These are phyloP conservation scores for Tulasnella sp. DNA, from an alignment of 768 basidiomycete species.

Conservation along the genomic window DNA sequence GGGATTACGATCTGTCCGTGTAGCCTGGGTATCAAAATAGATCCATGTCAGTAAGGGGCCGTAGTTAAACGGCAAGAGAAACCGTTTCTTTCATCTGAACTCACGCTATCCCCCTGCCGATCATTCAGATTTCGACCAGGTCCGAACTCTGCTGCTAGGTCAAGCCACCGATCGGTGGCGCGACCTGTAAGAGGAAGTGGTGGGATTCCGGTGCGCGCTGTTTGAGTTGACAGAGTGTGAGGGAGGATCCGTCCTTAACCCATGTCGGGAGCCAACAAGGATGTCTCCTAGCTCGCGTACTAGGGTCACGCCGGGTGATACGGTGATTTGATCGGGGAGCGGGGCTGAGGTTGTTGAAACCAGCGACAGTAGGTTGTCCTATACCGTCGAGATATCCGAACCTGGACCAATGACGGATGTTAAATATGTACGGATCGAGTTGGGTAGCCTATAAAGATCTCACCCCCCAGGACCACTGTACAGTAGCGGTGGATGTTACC, in stretches of 20 bases:
- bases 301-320: slow-evolving; percentile 36
- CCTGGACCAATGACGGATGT: neutral
- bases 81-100: neutral
- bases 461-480: too few relatives aligned
- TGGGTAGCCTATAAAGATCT: too few relatives aligned
- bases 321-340: slow-evolving; percentile 24
- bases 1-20: neutral
- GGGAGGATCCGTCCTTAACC: neutral
- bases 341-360: slow-evolving; percentile 23
- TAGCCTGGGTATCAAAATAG: too few relatives aligned
- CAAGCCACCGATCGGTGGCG: neutral
- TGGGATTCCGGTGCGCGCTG: neutral
- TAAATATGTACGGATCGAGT: neutral
- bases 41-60: too few relatives aligned
- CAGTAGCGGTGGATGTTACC: neutral
- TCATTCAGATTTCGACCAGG: neutral
- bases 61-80: too few relatives aligned
- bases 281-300: slow-evolving; percentile 24
- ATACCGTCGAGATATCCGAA: slow-evolving; percentile 28
- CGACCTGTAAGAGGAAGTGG: neutral
- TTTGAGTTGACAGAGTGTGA: slow-evolving; percentile 6
- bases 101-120: slow-evolving; percentile 1
- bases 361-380: slow-evolving; percentile 26
- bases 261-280: neutral
- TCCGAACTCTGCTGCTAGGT: neutral